Evolutionary conservation across 2,329 filamentous ascomycete genomes (phyloP), one percentile per base, ranked within the genome.

Genomic region (Drechmeria coniospora): DNA sequence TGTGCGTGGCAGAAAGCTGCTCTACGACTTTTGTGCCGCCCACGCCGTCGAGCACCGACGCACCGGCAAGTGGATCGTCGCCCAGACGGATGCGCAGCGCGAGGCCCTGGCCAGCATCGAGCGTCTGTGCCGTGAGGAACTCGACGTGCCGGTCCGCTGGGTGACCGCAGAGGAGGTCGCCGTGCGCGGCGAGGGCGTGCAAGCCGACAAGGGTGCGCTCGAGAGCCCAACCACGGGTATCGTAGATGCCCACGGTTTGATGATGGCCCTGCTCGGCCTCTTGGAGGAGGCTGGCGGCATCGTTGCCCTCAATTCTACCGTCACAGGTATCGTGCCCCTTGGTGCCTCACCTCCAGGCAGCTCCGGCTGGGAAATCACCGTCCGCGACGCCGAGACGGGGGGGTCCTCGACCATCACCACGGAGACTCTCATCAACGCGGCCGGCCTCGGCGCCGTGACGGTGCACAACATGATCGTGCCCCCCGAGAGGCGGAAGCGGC

Each of bases 1-100:
- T 56, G 63, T 94, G 37, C 59, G 62, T 18, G 90, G 90, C 33
- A 76, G 76, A 40, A 49, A 75, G 18, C 61, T 83, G 49, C 61
- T 95, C 33, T 98, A 98, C 54, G 64, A 61, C 4, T 69, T 92
- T 23, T 94, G 87, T 58, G 53, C 57, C 5, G 57, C 57, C 31
- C 60, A 80, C 42, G 52, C 54, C 32, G 78, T 98, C 27, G 71
- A 72, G 0, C 68, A 90, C 54, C 64, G 64, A 29, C 77, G 77
- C 47, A 79, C 74, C 15, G 84, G 84, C 33, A 95, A 94, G 59
- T 94, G 87, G 86, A 79, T 95, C 43, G 80, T 95, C 2, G 87
- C 87, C 1, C 90, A 95, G 57, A 78, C 74, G 28, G 62, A 63
- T 2, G 57, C 56, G 25, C 81, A 95, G 57, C 65, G 69, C 46